Base-by-base conservation (phyloP, 805 yeast genomes). In the Saccharomycopsis olivae region DNA sequence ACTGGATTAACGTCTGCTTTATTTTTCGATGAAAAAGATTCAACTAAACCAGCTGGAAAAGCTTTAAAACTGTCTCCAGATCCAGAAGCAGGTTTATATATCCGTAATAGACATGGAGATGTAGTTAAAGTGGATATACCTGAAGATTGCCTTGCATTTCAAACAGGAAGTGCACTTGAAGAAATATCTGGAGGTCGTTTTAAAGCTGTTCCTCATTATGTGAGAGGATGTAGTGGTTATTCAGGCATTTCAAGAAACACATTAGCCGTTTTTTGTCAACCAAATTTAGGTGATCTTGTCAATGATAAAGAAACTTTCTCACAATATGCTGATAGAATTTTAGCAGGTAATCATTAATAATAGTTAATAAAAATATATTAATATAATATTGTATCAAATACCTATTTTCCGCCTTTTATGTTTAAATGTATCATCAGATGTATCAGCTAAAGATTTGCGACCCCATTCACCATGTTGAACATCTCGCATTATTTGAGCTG, bases 201-300 rank as follows among this genome's bases (percentile, higher is more conserved):
- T 53, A 69, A 64, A 49, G 79, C 78, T 3, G 80, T 75, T 18
- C 70, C 78, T 3, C 80, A 75, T 50, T 67, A 61, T 40, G 80
- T 74, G 14, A 63, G 59, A 44, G 75, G 73, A 3, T 57, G 71
- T 24, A 21, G 44, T 8, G n/a, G n/a, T n/a, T 23, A 53, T 33
- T 53, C 62, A 17, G 40, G 47, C 3, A 53, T 71, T 20, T 62
- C 71, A 15, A 56, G 81, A 40, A 73, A 71, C 47, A 73, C 81
- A 0, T 54, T 74, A 43, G 80, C 82, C 1, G 75, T 75, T 5
- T 75, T 75, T 49, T 69, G 77, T 49, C 81, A 75, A 55, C 82
- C 80, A 1, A 64, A 69, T 30, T 54, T 75, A 38, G 67, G 69
- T 30, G 76, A 66, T 40, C 50, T 35, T 50, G 70, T 75, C 11